Percentiles rank a stretch among this genome's conserved stretches.
These are phyloP conservation scores for Eleusine coracana DNA, from an alignment of 176 grass and related monocot genomes.

Conservation along the genomic window DNA sequence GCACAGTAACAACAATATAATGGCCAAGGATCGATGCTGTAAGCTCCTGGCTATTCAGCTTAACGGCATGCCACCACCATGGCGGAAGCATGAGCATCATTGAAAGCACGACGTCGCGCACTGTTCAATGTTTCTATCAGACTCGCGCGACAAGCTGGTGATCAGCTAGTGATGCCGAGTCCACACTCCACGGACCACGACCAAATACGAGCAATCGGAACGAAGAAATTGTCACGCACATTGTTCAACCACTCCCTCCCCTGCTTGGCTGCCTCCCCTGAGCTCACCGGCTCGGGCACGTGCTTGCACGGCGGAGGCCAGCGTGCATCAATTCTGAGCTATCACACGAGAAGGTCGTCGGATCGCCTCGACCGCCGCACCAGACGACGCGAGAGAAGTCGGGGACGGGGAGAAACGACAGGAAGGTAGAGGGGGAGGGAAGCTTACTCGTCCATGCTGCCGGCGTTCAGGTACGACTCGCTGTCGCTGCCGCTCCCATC, in stretches of 20 bases:
- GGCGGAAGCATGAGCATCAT: constrained; percentile 33
- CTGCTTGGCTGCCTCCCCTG: neutral
- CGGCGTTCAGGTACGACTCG: constrained; percentile 42
- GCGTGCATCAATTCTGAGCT: constrained; percentile 3
- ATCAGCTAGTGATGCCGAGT: constrained; percentile 8
- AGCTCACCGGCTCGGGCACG: constrained; percentile 31
- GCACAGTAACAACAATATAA: neutral
- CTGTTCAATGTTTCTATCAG: constrained; percentile 15
- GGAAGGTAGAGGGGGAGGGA: neutral
- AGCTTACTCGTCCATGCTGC: constrained; percentile 47
- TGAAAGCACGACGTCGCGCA: neutral
- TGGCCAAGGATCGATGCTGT: constrained; percentile 8
- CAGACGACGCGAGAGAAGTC: neutral
- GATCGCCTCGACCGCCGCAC: constrained; percentile 28
- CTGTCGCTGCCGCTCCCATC: constrained; percentile 18
- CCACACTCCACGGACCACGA: neutral
- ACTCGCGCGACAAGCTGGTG: neutral
- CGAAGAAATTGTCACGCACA: constrained; percentile 29
- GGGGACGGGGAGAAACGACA: neutral
- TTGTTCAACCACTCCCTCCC: neutral
- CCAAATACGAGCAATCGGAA: constrained; percentile 1
- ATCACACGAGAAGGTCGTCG: constrained; percentile 10
- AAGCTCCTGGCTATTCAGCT: constrained; percentile 1
- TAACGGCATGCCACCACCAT: neutral
- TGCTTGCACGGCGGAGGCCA: constrained; percentile 4